Evolutionary conservation across 1,284 basidiomycete genomes (phyloP).

Genomic region (Uromyces viciae-fabae): DNA sequence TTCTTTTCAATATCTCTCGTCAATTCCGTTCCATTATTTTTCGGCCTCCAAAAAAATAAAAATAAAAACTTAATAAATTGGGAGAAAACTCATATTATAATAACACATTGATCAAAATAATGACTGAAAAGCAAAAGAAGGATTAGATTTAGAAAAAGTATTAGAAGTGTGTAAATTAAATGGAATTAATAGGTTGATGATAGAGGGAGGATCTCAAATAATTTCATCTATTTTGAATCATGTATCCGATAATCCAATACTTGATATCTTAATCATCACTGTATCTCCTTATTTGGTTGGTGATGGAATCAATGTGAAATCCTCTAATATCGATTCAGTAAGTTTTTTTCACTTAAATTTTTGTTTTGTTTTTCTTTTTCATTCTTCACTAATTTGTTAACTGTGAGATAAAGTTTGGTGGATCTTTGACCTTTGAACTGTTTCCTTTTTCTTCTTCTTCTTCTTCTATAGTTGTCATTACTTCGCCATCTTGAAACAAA

Average conservation of each 20-base stretch:
- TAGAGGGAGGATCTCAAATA: conserved; percentile 84
- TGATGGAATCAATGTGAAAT: conserved; percentile 60
- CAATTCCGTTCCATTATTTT: neutral
- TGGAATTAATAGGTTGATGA: conserved; percentile 76
- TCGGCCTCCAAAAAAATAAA: too few species aligned
- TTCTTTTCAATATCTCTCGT: neutral
- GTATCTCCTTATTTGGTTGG: conserved; percentile 78
- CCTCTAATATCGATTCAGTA: conserved; percentile 55
- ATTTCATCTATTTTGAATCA: conserved; percentile 70
- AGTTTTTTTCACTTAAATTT: conserved; percentile 42
- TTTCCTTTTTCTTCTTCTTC: too few species aligned
- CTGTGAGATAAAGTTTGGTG: neutral
- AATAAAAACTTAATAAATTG: too few species aligned
- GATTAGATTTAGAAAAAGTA: conserved; percentile 60
- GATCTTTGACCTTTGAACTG: neutral
- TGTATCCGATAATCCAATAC: conserved; percentile 52
- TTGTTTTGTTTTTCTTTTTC: neutral
- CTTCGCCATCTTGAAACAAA: conserved; percentile 50
- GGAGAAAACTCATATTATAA: too few species aligned
- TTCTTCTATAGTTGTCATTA: conserved; percentile 24
- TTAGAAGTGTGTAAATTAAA: conserved; percentile 61
- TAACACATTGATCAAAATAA: too few species aligned
- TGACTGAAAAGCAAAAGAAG: conserved; percentile 53
- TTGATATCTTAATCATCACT: conserved; percentile 75
- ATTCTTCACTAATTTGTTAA: too few species aligned